These are phyloP conservation scores for Babesia gibsoni DNA, from an alignment of 169 alveolate genomes.

Conservation along the genomic window DNA sequence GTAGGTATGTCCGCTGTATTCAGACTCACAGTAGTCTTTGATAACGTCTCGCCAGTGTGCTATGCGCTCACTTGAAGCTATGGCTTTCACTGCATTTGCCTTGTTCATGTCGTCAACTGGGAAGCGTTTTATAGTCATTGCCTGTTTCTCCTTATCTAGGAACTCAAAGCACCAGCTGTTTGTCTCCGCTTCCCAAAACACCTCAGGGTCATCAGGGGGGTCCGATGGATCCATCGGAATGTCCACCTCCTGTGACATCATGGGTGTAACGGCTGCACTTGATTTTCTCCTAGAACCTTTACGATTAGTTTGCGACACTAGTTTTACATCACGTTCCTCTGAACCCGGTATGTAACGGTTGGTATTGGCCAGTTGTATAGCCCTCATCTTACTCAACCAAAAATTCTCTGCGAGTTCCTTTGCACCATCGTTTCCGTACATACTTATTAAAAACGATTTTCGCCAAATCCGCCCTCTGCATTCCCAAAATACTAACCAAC, in stretches of 20 bases:
- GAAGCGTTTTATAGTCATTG: not conserved
- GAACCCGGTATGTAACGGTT: not conserved
- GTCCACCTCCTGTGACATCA: not conserved
- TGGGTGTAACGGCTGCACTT: not conserved
- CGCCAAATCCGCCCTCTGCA: slow-evolving; percentile 65
- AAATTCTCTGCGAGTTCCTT: slow-evolving; percentile 69
- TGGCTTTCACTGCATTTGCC: slow-evolving; percentile 2
- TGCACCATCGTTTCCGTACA: slow-evolving; percentile 67
- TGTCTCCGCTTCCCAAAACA: slow-evolving; percentile 51
- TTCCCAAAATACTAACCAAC: slow-evolving; percentile 72
- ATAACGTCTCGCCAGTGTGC: slow-evolving; percentile 39
- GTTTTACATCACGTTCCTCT: not conserved
- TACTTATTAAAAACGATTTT: slow-evolving; percentile 44
- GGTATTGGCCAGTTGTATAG: slow-evolving; percentile 51
- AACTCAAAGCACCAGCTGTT: slow-evolving; percentile 62
- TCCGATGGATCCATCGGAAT: not conserved
- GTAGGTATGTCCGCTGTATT: slow-evolving; percentile 43
- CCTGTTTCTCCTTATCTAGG: slow-evolving; percentile 7
- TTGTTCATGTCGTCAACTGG: not conserved
- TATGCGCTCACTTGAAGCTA: slow-evolving; percentile 13
- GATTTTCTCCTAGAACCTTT: not conserved
- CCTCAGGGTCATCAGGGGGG: slow-evolving; percentile 35
- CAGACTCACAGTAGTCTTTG: slow-evolving; percentile 40
- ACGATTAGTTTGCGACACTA: not conserved
- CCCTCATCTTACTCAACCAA: slow-evolving; percentile 63